A percentile compares a stretch with the other conserved stretches of the same genome.
phyloP scores from a whole-genome alignment of 2,329 filamentous ascomycete genomes.

The Ophiostoma ips region DNA sequence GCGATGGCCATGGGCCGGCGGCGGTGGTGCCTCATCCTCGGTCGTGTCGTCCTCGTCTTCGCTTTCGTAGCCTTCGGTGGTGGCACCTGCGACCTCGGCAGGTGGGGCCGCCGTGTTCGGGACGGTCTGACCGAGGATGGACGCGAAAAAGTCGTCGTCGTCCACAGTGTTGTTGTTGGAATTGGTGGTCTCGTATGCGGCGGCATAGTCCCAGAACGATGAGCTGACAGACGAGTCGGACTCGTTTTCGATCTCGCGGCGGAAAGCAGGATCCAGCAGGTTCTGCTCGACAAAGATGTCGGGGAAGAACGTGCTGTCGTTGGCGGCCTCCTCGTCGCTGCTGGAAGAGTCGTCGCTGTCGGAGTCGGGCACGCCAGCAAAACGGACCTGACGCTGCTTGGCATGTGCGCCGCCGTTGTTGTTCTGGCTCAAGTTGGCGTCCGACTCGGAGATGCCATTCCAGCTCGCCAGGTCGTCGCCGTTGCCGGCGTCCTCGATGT shows the following conservation, averaged over 20 bases:
- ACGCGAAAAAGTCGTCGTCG: conserved; percentile 17
- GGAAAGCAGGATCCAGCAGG: conserved; percentile 56
- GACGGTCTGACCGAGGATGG: not conserved
- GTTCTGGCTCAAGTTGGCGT: conserved; percentile 13
- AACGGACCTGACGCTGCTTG: conserved; percentile 54
- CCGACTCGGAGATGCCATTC: conserved; percentile 30
- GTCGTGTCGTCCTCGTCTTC: conserved; percentile 48
- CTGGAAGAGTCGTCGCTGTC: conserved; percentile 46
- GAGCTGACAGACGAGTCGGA: conserved; percentile 42
- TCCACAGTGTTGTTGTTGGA: conserved; percentile 11
- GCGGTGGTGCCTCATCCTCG: conserved; percentile 40
- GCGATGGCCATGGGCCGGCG: conserved; percentile 34
- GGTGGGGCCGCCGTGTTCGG: conserved; percentile 9
- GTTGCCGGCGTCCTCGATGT: conserved; percentile 31
- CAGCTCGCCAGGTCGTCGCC: conserved; percentile 30
- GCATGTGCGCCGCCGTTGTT: conserved; percentile 12
- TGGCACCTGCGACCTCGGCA: not conserved
- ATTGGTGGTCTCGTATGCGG: conserved; percentile 23
- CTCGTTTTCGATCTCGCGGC: conserved; percentile 58
- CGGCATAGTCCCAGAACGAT: conserved; percentile 50
- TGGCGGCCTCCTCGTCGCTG: conserved; percentile 39
- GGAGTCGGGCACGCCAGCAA: conserved; percentile 51
- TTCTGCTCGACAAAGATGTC: conserved; percentile 69
- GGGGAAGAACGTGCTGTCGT: conserved; percentile 53
- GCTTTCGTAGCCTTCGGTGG: not conserved